phyloP scores from a whole-genome alignment of 169 alveolate genomes.

The Plasmodium billcollinsi region DNA sequence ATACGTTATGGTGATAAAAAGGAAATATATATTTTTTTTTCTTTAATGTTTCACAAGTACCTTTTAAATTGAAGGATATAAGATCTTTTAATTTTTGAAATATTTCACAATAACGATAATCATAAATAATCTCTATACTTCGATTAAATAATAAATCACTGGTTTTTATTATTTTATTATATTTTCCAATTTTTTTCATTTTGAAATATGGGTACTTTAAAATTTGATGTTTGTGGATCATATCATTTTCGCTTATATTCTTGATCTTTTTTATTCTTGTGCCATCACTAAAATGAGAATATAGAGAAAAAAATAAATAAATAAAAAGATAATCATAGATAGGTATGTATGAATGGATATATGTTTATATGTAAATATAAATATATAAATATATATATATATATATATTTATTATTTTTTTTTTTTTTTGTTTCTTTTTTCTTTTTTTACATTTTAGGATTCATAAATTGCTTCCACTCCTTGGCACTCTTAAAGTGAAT shows the following conservation, averaged over 20 bases:
- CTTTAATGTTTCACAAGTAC: conserved; percentile 11
- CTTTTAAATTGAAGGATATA: conserved; percentile 35
- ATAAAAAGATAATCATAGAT: too few species aligned
- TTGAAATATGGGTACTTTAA: conserved; percentile 69
- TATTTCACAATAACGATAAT: conserved; percentile 12
- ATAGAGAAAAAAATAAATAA: not conserved
- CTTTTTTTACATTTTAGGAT: conserved; percentile 55
- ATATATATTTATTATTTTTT: not conserved
- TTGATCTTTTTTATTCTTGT: conserved; percentile 55
- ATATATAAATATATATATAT: not conserved
- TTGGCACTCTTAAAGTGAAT: conserved; percentile 65
- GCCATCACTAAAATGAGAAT: conserved; percentile 32
- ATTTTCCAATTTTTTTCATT: conserved; percentile 60
- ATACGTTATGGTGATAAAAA: not conserved
- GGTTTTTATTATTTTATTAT: conserved; percentile 15
- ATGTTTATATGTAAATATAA: not conserved
- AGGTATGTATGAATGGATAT: not conserved
- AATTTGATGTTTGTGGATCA: conserved; percentile 51
- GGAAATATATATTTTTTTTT: not conserved
- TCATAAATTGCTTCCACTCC: conserved; percentile 75
- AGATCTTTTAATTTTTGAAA: conserved; percentile 50
- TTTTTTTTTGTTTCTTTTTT: conserved; percentile 1
- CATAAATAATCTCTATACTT: conserved; percentile 53
- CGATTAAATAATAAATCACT: conserved; percentile 14
- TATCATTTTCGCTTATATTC: conserved; percentile 71